Evolutionary conservation across 2,329 filamentous ascomycete species (phyloP), one percentile per base, ranked within the genome.

Genomic region (Colletotrichum incanum): DNA sequence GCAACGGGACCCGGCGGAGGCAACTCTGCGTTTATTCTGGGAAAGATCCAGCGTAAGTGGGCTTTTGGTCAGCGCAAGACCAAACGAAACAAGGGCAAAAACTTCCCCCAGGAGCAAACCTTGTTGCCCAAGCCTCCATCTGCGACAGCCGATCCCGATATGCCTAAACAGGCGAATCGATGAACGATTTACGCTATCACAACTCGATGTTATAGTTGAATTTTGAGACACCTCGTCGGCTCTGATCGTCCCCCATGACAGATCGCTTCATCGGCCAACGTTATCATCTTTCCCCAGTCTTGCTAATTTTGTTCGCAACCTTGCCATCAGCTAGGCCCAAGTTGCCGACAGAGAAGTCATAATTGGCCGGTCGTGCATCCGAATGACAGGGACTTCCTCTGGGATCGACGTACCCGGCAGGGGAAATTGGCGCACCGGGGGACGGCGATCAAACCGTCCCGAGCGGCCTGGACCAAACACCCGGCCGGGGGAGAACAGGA

Each of bases 11-110:
- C 49, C 56, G 50, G 50, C 8, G 31, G n/a, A 56, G 7, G 34
- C 26, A 56, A 56, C 31, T 31, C 3, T 26, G 41, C 43, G 39
- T 67, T 61, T 56, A 56, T 71, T 63, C 34, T 56, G 20, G 31
- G 63, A 50, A 31, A 31, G 50, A 39, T 18, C n/a, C 49, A 28
- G 56, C 45, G 37, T 39, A 23, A 31, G 26, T 37, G 20, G 28
- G 65, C 37, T 16, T 26, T 34, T 12, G 26, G 52, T 2, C 34
- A n/a, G 8, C 8, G 63, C 7, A 37, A 47, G 52, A 49, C 41
- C 59, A 72, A 72, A 69, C 69, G 69, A 72, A 69, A 72, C 65
- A 69, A 64, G 65, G 70, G 70, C 65, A 72, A 72, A 72, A 70
- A 55, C 65, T 72, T 65, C 65, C 65, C 65, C 54, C 8, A 23